Evolutionary conservation across 2,329 filamentous ascomycete species (phyloP), one percentile per base, ranked within the genome.

Genomic region (Annulohypoxylon truncatum): DNA sequence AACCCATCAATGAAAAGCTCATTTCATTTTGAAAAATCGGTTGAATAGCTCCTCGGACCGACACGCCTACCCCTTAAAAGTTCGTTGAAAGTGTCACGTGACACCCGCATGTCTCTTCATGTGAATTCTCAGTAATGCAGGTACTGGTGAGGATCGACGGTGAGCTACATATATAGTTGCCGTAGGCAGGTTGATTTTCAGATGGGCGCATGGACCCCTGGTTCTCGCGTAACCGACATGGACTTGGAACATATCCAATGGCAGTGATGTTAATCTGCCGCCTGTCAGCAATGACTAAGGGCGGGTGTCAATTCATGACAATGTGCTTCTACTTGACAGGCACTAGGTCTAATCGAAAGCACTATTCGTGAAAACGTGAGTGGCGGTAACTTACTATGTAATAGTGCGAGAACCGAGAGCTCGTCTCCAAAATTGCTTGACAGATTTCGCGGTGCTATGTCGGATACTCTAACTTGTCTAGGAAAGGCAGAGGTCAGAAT

Each of bases 371-470:
- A 52, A 63, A 52, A 63, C 13, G 28, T 7, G 28, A 4, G 26
- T 4, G 28, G 12, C 31, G 44, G 28, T 57, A 61, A 26, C 15
- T 42, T 20, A 42, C 18, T 26, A 24, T 40, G 40, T 42, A 46
- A 62, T 62, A 35, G 59, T 40, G 26, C 38, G 46, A 22, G 13
- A 12, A 9, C 26, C 22, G 35, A 42, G 13, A 44, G 55, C 55
- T 55, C 20, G 22, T 38, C 28, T 40, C 31, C 38, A 24, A 28
- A 53, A 50, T 53, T 48, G 31, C 28, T 33, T 63, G 59, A 55
- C 51, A 63, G 40, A 55, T 38, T 48, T 48, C 40, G n/a, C 58
- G 60, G 64, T 67, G 50, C 18, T 61, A 67, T 53, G 38, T 60
- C 64, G 64, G 64, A 44, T 53, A 22, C 15, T 59, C 55, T 67